Evolutionary conservation across 176 grass and related monocot genomes (phyloP), one percentile per base, ranked within the genome.

Genomic region (Oryza meyeriana): DNA sequence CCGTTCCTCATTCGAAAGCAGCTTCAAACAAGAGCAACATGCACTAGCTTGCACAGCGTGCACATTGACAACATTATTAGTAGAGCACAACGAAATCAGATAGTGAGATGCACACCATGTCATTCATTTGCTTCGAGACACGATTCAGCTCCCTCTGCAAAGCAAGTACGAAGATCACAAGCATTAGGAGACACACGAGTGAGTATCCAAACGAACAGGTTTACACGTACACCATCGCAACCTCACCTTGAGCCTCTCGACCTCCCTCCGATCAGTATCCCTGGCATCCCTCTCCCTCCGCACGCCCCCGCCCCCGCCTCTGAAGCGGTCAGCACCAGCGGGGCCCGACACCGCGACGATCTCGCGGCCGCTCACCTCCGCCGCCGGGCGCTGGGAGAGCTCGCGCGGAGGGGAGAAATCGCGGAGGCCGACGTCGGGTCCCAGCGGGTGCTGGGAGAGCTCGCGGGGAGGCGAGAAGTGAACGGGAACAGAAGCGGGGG

Each of bases 161-260:
- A 28, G 5, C 14, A 1, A 71, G 67, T 22, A 58, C 0, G 7
- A 6, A 57, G 39, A 71, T 13, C 22, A 58, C 38, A n/a, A 17
- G 35, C 32, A 33, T 87, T 20, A 69, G 41, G 9, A 58, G 20
- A 75, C 36, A 71, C 45, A 66, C 31, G 76, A 58, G 70, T 31
- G 22, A 24, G 12, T 36, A 64, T 30, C 7, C 47, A 84, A 64
- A 55, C 61, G 3, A 61, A 52, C 52, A 61, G 59, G 3, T 27
- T 32, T 16, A 5, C 32, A 71, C 22, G 9, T 34, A 47, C 47
- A 30, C 7, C 34, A 61, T 61, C 45, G 12, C 6, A 28, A 13
- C 18, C 86, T 87, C 67, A 94, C 95, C 92, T 87, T 94, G 72
- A 94, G 89, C 77, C 71, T 90, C 66, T 91, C 86, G 1, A 91